Conservation (phyloP, 1,284 basidiomycete genomes). For the Vanrija humicola region DNA sequence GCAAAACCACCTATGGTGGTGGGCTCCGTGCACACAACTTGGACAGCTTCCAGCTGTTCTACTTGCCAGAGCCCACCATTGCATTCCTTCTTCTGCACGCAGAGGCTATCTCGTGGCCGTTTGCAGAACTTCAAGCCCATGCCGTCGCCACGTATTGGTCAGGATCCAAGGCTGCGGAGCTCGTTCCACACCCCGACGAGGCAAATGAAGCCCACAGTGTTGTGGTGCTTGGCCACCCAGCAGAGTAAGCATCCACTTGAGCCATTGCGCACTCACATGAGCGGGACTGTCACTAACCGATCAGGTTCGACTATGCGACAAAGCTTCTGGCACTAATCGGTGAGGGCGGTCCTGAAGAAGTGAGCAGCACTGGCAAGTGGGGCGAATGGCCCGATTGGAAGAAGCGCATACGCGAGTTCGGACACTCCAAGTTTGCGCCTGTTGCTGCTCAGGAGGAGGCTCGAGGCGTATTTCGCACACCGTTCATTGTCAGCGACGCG, state of each 20-base stretch:
- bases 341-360: slow-evolving; percentile 10
- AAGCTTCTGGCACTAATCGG: slow-evolving; percentile 11
- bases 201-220: slow-evolving; percentile 14
- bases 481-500: too few species aligned
- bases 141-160: slow-evolving; percentile 11
- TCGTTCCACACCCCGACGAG: slow-evolving; percentile 10
- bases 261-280: neutral
- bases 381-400: slow-evolving; percentile 12
- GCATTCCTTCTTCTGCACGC: slow-evolving; percentile 15
- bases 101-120: slow-evolving; percentile 15
- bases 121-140: slow-evolving; percentile 14
- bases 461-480: too few species aligned
- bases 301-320: slow-evolving; percentile 12
- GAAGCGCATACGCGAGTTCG: slow-evolving; percentile 8
- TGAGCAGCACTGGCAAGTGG: slow-evolving; percentile 7
- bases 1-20: slow-evolving; percentile 4
- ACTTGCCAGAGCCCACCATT: slow-evolving; percentile 11
- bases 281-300: neutral
- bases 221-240: slow-evolving; percentile 13
- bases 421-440: too few species aligned
- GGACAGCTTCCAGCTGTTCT: slow-evolving; percentile 13
- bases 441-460: too few species aligned
- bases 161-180: slow-evolving; percentile 3
- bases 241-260: slow-evolving; percentile 8
- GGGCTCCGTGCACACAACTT: slow-evolving; percentile 16